Evolutionary conservation across 1,284 basidiomycete species (phyloP), one percentile per base, ranked within the genome.

Genomic region (Apiotrichum sp.): DNA sequence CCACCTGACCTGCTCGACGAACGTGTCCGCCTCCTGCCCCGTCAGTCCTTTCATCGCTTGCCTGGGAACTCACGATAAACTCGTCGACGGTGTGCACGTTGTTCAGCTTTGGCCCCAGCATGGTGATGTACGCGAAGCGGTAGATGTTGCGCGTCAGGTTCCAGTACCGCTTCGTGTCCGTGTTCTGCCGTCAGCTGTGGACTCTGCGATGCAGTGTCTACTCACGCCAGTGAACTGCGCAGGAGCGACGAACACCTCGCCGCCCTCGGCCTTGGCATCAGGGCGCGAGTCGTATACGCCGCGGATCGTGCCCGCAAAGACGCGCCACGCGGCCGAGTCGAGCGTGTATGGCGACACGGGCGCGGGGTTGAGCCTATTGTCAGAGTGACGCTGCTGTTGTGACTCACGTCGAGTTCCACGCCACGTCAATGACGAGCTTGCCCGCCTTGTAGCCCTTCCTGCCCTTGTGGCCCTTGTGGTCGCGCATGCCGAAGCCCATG

Each of bases 151-250:
- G 50, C 33, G 72, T 73, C 46, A 74, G 62, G 53, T 64, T 65
- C 72, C 72, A 74, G 65, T 71, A 71, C 50, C 65, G 63, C 62
- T 70, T 71, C 3, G 72, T 74, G 53, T 74, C 72, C 49, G 72
- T 74, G 58, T 74, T 74, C 43, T 68, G 68, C 13, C 22, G 22
- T 22, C 22, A 22, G 22, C 22, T 22, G 68, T 71, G 38, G 65
- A 65, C 51, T 60, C 22, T 63, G 58, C 7, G 72, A 71, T 4
- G 68, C 67, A 58, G 72, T 67, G 34, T 65, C 49, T 47, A 74
- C 48, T 9, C 60, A 41, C 22, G 22, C 22, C 22, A 22, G 22
- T 41, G 47, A 38, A 65, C 65, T 3, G 55, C 50, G 16, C 61
- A 22, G 22, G 22, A 22, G 63, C 41, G 63, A 58, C 45, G 38